A percentile compares a stretch with the other conserved stretches of the same genome.
phyloP scores from a whole-genome alignment of 805 yeast species.

The Allodekkera sacchari region DNA sequence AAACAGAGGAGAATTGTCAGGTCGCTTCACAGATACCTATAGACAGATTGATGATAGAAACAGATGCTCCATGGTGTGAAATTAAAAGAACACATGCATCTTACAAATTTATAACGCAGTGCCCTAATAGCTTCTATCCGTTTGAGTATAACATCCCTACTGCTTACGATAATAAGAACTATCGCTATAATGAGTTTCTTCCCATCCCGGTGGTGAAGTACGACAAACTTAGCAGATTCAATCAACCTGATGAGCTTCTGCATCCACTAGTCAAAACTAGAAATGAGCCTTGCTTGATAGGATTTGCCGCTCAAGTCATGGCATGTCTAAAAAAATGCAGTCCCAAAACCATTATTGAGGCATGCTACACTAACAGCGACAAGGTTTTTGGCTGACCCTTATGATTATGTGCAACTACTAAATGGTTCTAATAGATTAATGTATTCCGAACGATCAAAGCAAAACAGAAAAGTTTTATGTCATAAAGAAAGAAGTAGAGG shows the following conservation, averaged over 20 bases:
- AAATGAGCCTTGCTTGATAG: slow-evolving; percentile 87
- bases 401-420: background rate
- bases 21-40: slow-evolving; percentile 65
- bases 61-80: slow-evolving; percentile 99
- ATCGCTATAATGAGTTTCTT: slow-evolving; percentile 37
- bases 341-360: slow-evolving; percentile 35
- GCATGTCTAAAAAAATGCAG: slow-evolving; percentile 39
- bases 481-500: slow-evolving; percentile 1
- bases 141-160: slow-evolving; percentile 9
- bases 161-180: slow-evolving; percentile 6
- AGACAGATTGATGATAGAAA: slow-evolving; percentile 69
- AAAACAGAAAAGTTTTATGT: background rate
- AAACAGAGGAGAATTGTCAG: slow-evolving; percentile 61
- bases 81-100: slow-evolving; percentile 77
- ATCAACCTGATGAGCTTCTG: slow-evolving; percentile 18
- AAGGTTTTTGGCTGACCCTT: slow-evolving; percentile 30
- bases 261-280: slow-evolving; percentile 65
- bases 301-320: slow-evolving; percentile 67
- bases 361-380: slow-evolving; percentile 45
- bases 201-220: slow-evolving; percentile 63
- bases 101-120: slow-evolving; percentile 42
- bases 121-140: slow-evolving; percentile 55
- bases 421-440: slow-evolving; percentile 1
- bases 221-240: slow-evolving; percentile 32
- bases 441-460: background rate